These are phyloP conservation scores for Alternaria ethzedia DNA, from an alignment of 2,329 filamentous ascomycete genomes.

Conservation along the genomic window DNA sequence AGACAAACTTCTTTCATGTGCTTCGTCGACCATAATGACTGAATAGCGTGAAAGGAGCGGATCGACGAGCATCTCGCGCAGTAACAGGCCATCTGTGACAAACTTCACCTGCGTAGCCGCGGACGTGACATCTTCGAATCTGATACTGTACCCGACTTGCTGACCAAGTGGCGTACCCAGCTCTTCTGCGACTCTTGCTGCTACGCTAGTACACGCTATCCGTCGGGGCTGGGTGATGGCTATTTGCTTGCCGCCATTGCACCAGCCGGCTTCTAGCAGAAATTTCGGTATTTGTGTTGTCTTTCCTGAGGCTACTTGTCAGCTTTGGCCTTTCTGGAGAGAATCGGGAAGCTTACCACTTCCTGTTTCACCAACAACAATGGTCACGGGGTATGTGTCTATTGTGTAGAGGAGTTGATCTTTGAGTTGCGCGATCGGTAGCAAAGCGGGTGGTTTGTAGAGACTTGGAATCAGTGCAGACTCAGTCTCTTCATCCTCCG, in stretches of 20 bases:
- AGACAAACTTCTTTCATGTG: slow-evolving; percentile 90
- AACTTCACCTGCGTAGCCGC: slow-evolving; percentile 89
- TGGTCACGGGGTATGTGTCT: slow-evolving; percentile 82
- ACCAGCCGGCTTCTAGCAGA: slow-evolving; percentile 88
- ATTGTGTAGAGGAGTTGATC: slow-evolving; percentile 83
- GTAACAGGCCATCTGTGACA: slow-evolving; percentile 87
- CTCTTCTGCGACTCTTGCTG: slow-evolving; percentile 74
- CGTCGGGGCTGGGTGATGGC: slow-evolving; percentile 73
- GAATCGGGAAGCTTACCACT: slow-evolving; percentile 53
- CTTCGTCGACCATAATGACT: slow-evolving; percentile 97
- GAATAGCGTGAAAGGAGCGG: slow-evolving; percentile 90
- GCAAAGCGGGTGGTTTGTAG: slow-evolving; percentile 80
- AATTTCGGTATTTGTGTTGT: slow-evolving; percentile 96
- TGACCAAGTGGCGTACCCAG: slow-evolving; percentile 84
- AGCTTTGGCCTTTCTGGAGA: rapidly evolving
- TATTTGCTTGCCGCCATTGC: slow-evolving; percentile 79
- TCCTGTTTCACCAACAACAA: slow-evolving; percentile 92
- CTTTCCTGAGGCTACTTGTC: slow-evolving; percentile 65
- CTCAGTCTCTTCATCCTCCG: slow-evolving; percentile 50
- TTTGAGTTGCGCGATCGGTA: slow-evolving; percentile 86
- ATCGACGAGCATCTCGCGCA: slow-evolving; percentile 91
- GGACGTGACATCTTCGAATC: slow-evolving; percentile 90
- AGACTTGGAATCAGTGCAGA: slow-evolving; percentile 74
- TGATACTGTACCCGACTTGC: slow-evolving; percentile 86
- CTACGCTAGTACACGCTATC: slow-evolving; percentile 39